Base-by-base conservation (phyloP, 441 rosid species). In the Codiaeum variegatum region DNA sequence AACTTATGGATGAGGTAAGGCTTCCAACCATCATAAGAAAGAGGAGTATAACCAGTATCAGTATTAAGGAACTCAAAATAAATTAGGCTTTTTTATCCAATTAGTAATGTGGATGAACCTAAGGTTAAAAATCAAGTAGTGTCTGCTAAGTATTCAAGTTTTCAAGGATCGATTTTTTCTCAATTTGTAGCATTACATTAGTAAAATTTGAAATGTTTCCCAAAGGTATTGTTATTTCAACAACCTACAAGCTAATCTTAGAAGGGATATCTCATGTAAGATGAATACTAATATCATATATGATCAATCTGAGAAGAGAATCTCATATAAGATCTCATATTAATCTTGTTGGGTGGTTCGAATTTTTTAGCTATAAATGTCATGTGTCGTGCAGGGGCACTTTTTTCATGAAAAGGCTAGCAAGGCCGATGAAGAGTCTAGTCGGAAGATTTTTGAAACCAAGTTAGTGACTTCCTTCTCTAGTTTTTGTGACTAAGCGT, bases 371-470 rank as follows among this genome's bases (percentile, higher is more conserved):
- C 38, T 73, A 7, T 49, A 67, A 69, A 58, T 67, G 72, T n/a
- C 72, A 26, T 46, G 65, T 74, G 58, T 70, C 34, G 79, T 75
- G 61, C 90, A 90, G 94, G 92, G 91, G 24, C 76, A 77, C 31
- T 83, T 79, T 66, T 85, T 76, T 63, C 70, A 54, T 34, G 72
- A 64, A 36, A 88, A 79, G 78, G 90, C 91, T 78, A 82, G 80
- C 13, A 66, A 83, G 73, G 90, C 89, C 51, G 85, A 86, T 68
- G 86, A 86, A 28, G 85, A 86, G 76, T 88, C 91, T 16, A 67
- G 66, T 54, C 70, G 66, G 69, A 86, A 75, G 84, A 83, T 85
- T 67, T 84, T 85, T 38, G 87, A 84, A 73, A 86, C 82, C 56
- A 73, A 79, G 92, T 86, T 26, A 66, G 87, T 72, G 56, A 67